A percentile compares a stretch with the other conserved stretches of the same genome.
These are phyloP conservation scores for Lentithecium fluviatile DNA, from an alignment of 495 filamentous ascomycete species.

Conservation along the genomic window DNA sequence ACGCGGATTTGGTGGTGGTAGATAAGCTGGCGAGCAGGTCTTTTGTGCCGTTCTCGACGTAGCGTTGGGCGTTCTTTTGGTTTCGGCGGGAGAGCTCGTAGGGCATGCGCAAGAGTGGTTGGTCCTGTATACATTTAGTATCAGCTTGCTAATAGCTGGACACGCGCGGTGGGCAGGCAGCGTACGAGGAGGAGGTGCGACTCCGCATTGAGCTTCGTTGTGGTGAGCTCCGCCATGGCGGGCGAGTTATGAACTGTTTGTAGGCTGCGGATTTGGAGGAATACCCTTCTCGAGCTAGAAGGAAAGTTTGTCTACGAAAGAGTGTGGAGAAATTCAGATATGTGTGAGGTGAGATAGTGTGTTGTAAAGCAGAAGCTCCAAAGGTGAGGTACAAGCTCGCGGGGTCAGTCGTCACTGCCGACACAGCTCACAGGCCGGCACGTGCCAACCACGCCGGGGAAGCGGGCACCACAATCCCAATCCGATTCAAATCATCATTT, in stretches of 20 bases:
- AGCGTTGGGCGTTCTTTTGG: slow-evolving; percentile 81
- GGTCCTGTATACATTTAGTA: slow-evolving; percentile 60
- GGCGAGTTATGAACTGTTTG: not conserved
- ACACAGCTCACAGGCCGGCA: not conserved
- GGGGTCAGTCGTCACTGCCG: slow-evolving; percentile 1
- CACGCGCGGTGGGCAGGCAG: slow-evolving; percentile 9
- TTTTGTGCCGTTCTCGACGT: slow-evolving; percentile 75
- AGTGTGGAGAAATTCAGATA: not conserved
- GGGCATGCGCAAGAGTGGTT: slow-evolving; percentile 89
- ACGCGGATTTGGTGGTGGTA: slow-evolving; percentile 55
- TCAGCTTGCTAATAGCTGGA: not conserved
- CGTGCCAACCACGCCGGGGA: not conserved
- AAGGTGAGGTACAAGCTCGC: slow-evolving; percentile 1
- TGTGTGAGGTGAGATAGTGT: not conserved
- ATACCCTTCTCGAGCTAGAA: not conserved
- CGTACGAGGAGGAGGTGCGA: slow-evolving; percentile 68
- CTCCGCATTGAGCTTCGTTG: slow-evolving; percentile 71
- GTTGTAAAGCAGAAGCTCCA: not conserved
- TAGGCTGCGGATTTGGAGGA: not conserved
- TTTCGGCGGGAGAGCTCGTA: slow-evolving; percentile 89
- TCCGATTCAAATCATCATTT: no score
- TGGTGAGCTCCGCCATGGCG: slow-evolving; percentile 48
- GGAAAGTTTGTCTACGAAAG: no score
- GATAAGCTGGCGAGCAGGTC: slow-evolving; percentile 67
- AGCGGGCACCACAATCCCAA: no score